Conservation (phyloP, 2,329 filamentous ascomycete species). For the Lachnellula occidentalis region DNA sequence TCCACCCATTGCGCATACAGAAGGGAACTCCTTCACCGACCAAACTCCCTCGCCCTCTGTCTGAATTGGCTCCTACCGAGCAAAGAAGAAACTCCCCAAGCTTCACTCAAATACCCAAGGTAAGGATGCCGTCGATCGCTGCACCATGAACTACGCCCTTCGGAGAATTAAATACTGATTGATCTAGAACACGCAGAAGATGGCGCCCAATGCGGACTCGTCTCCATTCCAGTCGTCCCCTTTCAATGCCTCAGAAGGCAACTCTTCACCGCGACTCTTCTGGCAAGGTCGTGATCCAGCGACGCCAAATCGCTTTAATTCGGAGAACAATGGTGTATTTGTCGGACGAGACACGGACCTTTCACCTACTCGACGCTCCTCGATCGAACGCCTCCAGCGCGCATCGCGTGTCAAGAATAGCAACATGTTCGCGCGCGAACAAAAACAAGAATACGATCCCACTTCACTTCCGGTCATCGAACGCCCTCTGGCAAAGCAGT, state of each 20-base stretch:
- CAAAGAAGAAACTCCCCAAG: slow-evolving; percentile 87
- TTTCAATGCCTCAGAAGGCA: slow-evolving; percentile 47
- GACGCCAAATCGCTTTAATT: slow-evolving; percentile 57
- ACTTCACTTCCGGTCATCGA: slow-evolving; percentile 71
- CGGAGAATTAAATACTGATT: slow-evolving; percentile 28
- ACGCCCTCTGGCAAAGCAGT: slow-evolving; percentile 68
- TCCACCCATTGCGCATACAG: slow-evolving; percentile 74
- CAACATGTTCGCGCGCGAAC: slow-evolving; percentile 90
- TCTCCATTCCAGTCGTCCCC: slow-evolving; percentile 85
- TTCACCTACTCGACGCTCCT: slow-evolving; percentile 74
- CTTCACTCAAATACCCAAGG: slow-evolving; percentile 72
- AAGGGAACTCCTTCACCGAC: slow-evolving; percentile 61
- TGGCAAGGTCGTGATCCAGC: slow-evolving; percentile 75
- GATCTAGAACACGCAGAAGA: slow-evolving; percentile 47
- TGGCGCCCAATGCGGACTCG: slow-evolving; percentile 64
- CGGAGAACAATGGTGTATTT: slow-evolving; percentile 70
- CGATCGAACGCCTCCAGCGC: slow-evolving; percentile 91
- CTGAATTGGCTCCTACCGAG: slow-evolving; percentile 83
- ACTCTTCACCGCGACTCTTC: slow-evolving; percentile 76
- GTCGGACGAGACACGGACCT: slow-evolving; percentile 50
- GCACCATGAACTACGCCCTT: slow-evolving; percentile 3
- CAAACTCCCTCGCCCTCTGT: slow-evolving; percentile 70
- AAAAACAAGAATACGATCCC: slow-evolving; percentile 89
- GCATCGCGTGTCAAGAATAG: slow-evolving; percentile 97
- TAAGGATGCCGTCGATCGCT: slow-evolving; percentile 37